Conservation (phyloP, 768 basidiomycete species). For the Mycena haematopus region DNA sequence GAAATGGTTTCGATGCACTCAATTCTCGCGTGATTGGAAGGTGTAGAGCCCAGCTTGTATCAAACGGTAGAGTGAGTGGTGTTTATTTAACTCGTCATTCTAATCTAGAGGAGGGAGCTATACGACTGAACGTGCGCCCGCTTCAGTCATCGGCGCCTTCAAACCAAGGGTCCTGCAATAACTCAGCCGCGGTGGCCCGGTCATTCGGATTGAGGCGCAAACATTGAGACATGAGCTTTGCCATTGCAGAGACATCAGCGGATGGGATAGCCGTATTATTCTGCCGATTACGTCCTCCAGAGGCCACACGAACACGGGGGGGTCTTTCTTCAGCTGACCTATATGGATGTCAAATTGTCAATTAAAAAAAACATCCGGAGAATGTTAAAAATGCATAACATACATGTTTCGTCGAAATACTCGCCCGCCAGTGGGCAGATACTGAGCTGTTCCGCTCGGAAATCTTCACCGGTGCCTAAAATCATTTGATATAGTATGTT, state of each 20-base stretch:
- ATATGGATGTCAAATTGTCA: slow-evolving; percentile 3
- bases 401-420: slow-evolving; percentile 8
- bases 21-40: too few species aligned
- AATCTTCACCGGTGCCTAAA: slow-evolving; percentile 6
- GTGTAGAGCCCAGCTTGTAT: too few species aligned
- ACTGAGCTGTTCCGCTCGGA: slow-evolving; percentile 16
- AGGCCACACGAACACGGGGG: slow-evolving; percentile 6
- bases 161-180: too few species aligned
- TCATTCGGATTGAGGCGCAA: slow-evolving; percentile 24
- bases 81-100: too few species aligned
- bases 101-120: too few species aligned
- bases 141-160: too few species aligned
- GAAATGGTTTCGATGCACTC: too few species aligned
- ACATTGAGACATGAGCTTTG: slow-evolving; percentile 20
- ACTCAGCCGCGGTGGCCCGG: slow-evolving; percentile 20
- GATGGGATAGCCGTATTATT: not conserved
- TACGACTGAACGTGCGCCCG: too few species aligned
- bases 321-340: slow-evolving; percentile 16
- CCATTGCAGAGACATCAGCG: not conserved
- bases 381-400: slow-evolving; percentile 1
- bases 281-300: slow-evolving; percentile 3
- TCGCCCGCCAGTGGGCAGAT: slow-evolving; percentile 10
- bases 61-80: too few species aligned
- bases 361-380: not conserved
- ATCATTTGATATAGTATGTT: slow-evolving; percentile 24